These are phyloP conservation scores for Alternaria longipes DNA, from an alignment of 2,329 filamentous ascomycete species.

Conservation along the genomic window DNA sequence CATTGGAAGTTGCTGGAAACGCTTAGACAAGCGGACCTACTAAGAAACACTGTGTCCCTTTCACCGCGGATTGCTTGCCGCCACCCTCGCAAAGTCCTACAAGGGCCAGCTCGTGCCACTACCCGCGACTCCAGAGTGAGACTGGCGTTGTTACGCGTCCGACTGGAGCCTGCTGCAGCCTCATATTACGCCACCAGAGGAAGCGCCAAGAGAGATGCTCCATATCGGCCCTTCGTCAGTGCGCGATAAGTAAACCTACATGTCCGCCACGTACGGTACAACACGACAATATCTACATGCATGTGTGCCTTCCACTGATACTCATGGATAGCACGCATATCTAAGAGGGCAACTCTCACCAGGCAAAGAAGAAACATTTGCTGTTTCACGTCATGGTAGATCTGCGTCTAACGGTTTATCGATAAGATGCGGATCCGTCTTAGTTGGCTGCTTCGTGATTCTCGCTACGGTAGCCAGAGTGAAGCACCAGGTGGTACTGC, in stretches of 20 bases:
- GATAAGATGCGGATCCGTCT: background rate
- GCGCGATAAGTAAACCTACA: constrained; percentile 9
- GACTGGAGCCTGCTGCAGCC: constrained; percentile 37
- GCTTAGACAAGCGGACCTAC: constrained; percentile 21
- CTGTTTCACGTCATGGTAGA: background rate
- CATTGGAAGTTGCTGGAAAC: constrained; percentile 42
- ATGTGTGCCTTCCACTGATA: background rate
- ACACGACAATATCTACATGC: background rate
- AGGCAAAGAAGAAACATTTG: background rate
- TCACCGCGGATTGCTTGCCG: constrained; percentile 4
- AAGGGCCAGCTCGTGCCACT: constrained; percentile 19
- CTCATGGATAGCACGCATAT: background rate
- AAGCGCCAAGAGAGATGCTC: constrained; percentile 18
- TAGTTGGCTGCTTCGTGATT: background rate
- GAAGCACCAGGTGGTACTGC: background rate
- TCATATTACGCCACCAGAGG: constrained; percentile 26
- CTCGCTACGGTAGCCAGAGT: background rate
- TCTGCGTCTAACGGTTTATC: background rate
- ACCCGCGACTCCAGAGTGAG: constrained; percentile 19
- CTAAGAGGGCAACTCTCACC: background rate
- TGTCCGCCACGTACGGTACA: constrained; percentile 2
- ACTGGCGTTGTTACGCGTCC: constrained; percentile 32
- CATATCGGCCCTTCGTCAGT: constrained; percentile 10
- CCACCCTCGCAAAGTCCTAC: constrained; percentile 6
- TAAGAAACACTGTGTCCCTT: constrained; percentile 33